Evolutionary conservation across 192 early-diverging fungal genomes (phyloP), one percentile per base, ranked within the genome.

Genomic region (Coemansia sp.): DNA sequence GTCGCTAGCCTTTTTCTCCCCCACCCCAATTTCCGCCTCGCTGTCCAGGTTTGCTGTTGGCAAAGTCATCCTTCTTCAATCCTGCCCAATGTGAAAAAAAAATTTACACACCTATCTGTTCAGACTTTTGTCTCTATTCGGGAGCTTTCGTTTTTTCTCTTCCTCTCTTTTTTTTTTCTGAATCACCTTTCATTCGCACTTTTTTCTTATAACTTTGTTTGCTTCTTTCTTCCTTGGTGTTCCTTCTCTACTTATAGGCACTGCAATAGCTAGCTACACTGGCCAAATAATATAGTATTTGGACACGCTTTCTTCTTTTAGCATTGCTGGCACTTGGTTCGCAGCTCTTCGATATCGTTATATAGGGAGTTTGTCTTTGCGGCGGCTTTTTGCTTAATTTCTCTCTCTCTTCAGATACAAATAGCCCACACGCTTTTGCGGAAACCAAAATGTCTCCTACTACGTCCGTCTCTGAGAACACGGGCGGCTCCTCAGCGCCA

Each of bases 361-460:
- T 15, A 58, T 58, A 40, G 15, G 46, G n/a, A 58, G 65, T 26
- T 57, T 58, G 54, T 55, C 59, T 42, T 47, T 15, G 48, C 56
- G 41, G 49, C 48, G 37, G 46, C 18, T 55, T 41, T 54, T 62
- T 62, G 9, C 40, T 62, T 39, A 10, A 21, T 52, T 52, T 21
- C 18, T 1, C 57, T 36, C 15, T 15, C 16, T 39, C 18, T 51
- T 62, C 39, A 49, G 39, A 49, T 61, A 49, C 42, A 66, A 45
- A 46, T 41, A 52, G 43, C 32, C 51, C 22, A 58, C 37, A n/a
- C 56, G 57, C 46, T n/a, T 48, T 36, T 49, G 42, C 55, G 40
- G 56, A 36, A 58, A 58, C 26, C 37, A 72, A 41, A 42, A 76
- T 76, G 73, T 63, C 73, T 63, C 73, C 73, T 67, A 41, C 69